Conservation (phyloP, 2,329 filamentous ascomycete genomes). For the Epichloe coenophiala region DNA sequence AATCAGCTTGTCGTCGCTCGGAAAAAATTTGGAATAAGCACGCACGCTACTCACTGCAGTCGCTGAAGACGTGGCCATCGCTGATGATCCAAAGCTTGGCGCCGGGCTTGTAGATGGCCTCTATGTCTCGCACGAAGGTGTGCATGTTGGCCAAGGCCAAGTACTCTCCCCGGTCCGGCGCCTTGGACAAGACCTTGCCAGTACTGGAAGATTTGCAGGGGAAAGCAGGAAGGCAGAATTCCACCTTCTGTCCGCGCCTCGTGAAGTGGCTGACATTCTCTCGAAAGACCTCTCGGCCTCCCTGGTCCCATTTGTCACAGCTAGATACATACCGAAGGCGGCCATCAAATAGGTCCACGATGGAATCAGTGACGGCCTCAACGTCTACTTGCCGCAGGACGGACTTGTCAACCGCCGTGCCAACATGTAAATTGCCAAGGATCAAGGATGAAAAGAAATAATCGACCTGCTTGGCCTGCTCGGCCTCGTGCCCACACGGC, state of each 20-base stretch:
- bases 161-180: conserved; percentile 22
- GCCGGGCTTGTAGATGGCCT: conserved; percentile 18
- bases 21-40: not conserved
- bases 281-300: conserved; percentile 11
- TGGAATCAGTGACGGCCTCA: conserved; percentile 3
- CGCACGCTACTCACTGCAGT: conserved; percentile 21
- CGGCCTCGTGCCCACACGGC: not conserved
- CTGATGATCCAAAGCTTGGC: conserved; percentile 24
- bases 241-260: conserved; percentile 9
- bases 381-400: not conserved
- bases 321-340: conserved; percentile 11
- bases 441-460: conserved; percentile 5
- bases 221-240: conserved; percentile 24
- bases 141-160: conserved; percentile 19
- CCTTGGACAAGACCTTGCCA: conserved; percentile 18
- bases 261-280: conserved; percentile 13
- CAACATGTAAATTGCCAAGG: not conserved
- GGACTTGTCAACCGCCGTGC: not conserved
- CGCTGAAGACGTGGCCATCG: conserved; percentile 27
- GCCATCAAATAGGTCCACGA: conserved; percentile 13
- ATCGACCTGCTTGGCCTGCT: not conserved
- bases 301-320: conserved; percentile 12
- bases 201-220: conserved; percentile 26
- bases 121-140: conserved; percentile 15
- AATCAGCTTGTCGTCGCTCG: not conserved